Evolutionary conservation across 1,284 basidiomycete genomes (phyloP), one percentile per base, ranked within the genome.

Genomic region (Cryptococcus maquisensis): DNA sequence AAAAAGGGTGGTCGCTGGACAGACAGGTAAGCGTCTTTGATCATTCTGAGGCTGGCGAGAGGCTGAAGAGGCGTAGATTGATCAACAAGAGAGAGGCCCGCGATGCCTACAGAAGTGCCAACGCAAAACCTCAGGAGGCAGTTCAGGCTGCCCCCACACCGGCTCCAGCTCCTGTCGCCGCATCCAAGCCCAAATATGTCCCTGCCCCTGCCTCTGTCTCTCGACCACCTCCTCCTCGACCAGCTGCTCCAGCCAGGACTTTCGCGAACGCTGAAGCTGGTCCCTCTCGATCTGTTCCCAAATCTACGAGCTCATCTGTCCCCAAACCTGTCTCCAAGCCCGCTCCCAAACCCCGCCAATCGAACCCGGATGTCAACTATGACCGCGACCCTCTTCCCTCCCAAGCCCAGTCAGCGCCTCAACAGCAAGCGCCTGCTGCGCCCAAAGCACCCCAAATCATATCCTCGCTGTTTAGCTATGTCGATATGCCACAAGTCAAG

Each of bases 381-480:
- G 28, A 32, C 12, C 28, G 46, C 32, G 32, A 28, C 28, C 21
- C 35, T 23, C 42, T 28, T 15, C 42, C 43, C 24, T n/a, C 39
- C 16, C 28, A 45, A 13, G 21, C 26, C 21, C 28, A 32, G 28
- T 32, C 28, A 8, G 28, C 28, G 28, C 28, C 28, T 10, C 28
- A 32, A 38, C 52, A 15, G 39, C 43, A 44, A 21, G 15, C 69
- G 58, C 66, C 75, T 40, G 45, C 47, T 77, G 63, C 63, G 38
- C 50, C 55, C 18, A 54, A 54, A 44, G 54, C 79, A 5, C 79
- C 82, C 4, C 89, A 93, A 68, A 80, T 93, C 57, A 90, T 96
- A 62, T 96, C 93, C 0, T 94, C 91, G 3, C 81, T 97, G 3
- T 97, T 97, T 79, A 85, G 90, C 1, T 88, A 83, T 57, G 72